A percentile compares a stretch with the other conserved stretches of the same genome.
These are phyloP conservation scores for Aspergillus affinis DNA, from an alignment of 495 filamentous ascomycete species.

Conservation along the genomic window DNA sequence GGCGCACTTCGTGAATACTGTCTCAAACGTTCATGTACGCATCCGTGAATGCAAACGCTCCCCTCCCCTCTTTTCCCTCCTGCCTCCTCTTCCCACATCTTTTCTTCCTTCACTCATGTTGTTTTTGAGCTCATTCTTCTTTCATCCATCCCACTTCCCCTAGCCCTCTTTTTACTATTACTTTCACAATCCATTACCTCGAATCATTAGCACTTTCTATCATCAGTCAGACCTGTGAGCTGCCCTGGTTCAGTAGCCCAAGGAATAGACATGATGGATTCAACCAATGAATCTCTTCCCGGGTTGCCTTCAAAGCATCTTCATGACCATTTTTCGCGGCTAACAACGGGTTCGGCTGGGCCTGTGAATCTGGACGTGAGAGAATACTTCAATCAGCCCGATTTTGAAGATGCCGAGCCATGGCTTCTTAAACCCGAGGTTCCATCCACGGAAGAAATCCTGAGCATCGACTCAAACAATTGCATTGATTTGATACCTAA, in stretches of 20 bases:
- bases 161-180: too few species aligned
- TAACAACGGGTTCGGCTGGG: not conserved
- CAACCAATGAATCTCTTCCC: not conserved
- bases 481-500: constrained; percentile 37
- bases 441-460: constrained; percentile 46
- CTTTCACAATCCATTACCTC: too few species aligned
- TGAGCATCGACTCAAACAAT: constrained; percentile 26
- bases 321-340: not conserved
- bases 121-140: too few species aligned
- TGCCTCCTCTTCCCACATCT: not conserved
- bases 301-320: not conserved
- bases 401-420: constrained; percentile 18
- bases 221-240: too few species aligned
- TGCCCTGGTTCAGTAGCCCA: too few species aligned
- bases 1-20: not conserved
- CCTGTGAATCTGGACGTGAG: constrained; percentile 32
- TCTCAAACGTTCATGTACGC: not conserved
- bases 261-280: not conserved
- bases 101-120: not conserved
- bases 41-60: constrained; percentile 1
- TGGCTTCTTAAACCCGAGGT: constrained; percentile 48
- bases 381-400: constrained; percentile 31
- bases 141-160: too few species aligned
- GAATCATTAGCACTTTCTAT: too few species aligned
- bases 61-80: constrained; percentile 2